Conservation (phyloP, 202 grass and related monocot species). For the Setaria italica region DNA sequence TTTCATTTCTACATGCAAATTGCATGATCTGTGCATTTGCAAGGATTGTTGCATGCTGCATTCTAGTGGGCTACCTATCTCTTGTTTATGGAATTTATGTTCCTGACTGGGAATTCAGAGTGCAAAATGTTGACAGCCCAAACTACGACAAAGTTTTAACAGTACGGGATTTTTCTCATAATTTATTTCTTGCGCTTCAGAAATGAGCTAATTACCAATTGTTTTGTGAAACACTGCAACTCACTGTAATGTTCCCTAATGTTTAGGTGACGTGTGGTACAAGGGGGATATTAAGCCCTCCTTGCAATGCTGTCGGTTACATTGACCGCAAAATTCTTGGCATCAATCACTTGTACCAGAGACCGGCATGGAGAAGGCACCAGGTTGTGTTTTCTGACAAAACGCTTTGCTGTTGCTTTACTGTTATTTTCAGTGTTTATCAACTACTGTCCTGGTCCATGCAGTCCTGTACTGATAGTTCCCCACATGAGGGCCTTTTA, state of each 20-base stretch:
- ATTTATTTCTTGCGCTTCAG: not conserved
- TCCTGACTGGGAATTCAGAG: constrained; percentile 91
- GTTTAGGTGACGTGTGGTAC: constrained; percentile 84
- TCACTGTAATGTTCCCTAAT: constrained; percentile 17
- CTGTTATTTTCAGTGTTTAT: not conserved
- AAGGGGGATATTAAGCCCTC: constrained; percentile 67
- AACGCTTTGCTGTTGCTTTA: not conserved
- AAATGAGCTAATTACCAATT: not conserved
- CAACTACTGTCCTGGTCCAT: not conserved
- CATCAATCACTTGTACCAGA: constrained; percentile 89
- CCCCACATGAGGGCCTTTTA: constrained; percentile 76
- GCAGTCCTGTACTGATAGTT: constrained; percentile 82
- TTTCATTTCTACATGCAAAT: not conserved
- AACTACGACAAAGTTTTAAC: constrained; percentile 71
- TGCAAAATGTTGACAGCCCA: constrained; percentile 58
- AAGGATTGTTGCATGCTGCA: constrained; percentile 82
- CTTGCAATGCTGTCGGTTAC: constrained; percentile 94
- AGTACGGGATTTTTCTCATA: not conserved
- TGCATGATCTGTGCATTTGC: not conserved
- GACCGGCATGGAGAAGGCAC: constrained; percentile 86
- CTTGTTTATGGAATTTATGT: constrained; percentile 83
- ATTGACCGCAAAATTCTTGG: constrained; percentile 79
- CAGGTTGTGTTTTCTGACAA: constrained; percentile 50
- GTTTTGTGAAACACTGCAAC: not conserved
- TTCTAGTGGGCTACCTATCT: constrained; percentile 72